Percentiles rank a stretch among this genome's conserved stretches.
These are phyloP conservation scores for Lathyrus aphaca DNA, from an alignment of 306 rosid species.

Conservation along the genomic window DNA sequence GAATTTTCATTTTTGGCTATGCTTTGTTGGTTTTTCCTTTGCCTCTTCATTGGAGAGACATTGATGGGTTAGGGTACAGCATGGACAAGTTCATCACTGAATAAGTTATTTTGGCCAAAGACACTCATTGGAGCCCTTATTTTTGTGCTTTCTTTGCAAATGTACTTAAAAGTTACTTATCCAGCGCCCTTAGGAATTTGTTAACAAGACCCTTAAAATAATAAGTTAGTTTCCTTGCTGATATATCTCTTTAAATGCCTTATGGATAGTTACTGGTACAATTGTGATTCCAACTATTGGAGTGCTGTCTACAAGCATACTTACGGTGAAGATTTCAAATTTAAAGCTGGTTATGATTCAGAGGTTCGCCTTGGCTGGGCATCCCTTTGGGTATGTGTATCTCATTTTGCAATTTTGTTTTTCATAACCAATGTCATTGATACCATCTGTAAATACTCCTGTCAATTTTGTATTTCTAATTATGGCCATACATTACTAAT, in stretches of 20 bases:
- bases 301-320: conserved; percentile 94
- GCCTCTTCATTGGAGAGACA: background rate
- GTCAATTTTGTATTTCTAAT: conserved; percentile 15
- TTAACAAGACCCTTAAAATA: conserved; percentile 18
- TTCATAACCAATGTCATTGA: background rate
- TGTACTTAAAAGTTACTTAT: background rate
- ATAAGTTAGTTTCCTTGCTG: conserved; percentile 7
- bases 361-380: conserved; percentile 98
- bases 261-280: conserved; percentile 83
- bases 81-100: background rate
- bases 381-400: conserved; percentile 94
- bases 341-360: conserved; percentile 96
- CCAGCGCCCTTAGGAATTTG: background rate
- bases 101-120: background rate
- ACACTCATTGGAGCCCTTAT: background rate
- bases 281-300: conserved; percentile 85
- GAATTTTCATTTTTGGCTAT: background rate
- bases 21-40: background rate
- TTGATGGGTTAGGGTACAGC: background rate
- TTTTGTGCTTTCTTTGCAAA: background rate
- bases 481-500: conserved; percentile 12
- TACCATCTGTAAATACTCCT: background rate
- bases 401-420: conserved; percentile 32
- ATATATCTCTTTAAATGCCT: conserved; percentile 30
- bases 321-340: conserved; percentile 80